These are phyloP conservation scores for Geranium rotundifolium DNA, from an alignment of 345 rosid species.

Conservation along the genomic window DNA sequence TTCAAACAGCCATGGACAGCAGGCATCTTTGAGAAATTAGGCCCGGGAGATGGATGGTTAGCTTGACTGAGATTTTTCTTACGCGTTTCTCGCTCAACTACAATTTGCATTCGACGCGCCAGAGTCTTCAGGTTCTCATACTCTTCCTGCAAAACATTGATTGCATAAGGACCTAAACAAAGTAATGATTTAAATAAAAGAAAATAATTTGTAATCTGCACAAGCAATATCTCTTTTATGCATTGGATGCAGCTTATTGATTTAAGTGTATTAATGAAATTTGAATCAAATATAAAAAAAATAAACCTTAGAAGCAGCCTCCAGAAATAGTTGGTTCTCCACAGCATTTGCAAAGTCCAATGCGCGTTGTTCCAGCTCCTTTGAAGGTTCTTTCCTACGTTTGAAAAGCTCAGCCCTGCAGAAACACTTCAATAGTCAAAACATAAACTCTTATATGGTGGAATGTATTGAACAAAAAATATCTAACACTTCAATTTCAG, in stretches of 20 bases:
- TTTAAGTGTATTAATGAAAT: not conserved
- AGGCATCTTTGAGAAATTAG: slow-evolving; percentile 6
- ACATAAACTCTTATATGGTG: not conserved
- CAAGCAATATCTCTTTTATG: slow-evolving; percentile 3
- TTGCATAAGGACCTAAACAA: not conserved
- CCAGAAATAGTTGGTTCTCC: slow-evolving; percentile 9
- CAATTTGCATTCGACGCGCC: slow-evolving; percentile 2
- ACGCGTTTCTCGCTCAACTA: slow-evolving; percentile 4
- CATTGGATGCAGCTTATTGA: not conserved
- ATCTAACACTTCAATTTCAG: not conserved
- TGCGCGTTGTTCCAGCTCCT: not conserved
- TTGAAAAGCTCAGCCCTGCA: not conserved
- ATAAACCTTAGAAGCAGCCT: slow-evolving; percentile 8
- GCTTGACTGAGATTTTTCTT: slow-evolving; percentile 3
- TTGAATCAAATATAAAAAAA: not conserved
- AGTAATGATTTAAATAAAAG: too few relatives aligned
- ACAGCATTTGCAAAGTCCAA: not conserved
- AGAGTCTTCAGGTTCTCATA: slow-evolving; percentile 12
- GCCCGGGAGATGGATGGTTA: not conserved
- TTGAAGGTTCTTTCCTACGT: too few relatives aligned
- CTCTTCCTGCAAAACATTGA: slow-evolving; percentile 11
- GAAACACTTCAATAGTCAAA: not conserved
- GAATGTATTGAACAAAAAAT: slow-evolving; percentile 1
- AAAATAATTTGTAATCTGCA: not conserved
- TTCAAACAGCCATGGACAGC: slow-evolving; percentile 1